Base-by-base conservation (phyloP, 1,139 yeast species). In the Lodderomyces jiufengensis region DNA sequence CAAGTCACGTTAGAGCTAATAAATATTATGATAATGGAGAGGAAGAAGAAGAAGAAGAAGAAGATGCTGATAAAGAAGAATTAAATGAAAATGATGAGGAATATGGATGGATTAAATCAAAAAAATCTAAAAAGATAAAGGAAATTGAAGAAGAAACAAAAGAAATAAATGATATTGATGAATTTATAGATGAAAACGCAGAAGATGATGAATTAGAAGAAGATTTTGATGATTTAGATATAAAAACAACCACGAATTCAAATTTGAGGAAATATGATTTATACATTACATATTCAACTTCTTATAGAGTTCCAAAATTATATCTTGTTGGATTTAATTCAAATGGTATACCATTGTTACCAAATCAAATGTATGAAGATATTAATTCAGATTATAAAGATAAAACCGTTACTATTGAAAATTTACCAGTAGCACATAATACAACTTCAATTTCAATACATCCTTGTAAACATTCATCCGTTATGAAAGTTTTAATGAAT, bases 341-440 rank as follows among this genome's bases (percentile, higher is more conserved):
- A 12, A 77, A 84, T 43, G 97, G 98, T 0, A 73, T 80, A 12
- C 98, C 98, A 1, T 65, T 92, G 24, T 69, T 84, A 18, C 97
- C 98, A 1, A 69, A 80, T 24, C 84, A 85, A 51, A 92, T 92
- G 97, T 88, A 88, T 63, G 94, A 90, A 52, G 99, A 92, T 56
- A 87, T 92, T 35, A 78, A 90, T 9, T 76, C 83, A 25, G 99
- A 92, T 57, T 92, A 92, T 60, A 78, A 92, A 52, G 90, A 90
- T 53, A 92, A 92, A 61, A 94, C 99, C 0, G 98, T 94, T 22
- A 92, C 99, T 1, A 90, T 92, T 44, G 99, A 92, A 59, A 79
- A 77, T 45, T 80, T 95, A 6, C 98, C 98, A 4, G 90, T 90
- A 49, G 71, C 81, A 38, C 77, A 75, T 37, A 79, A 80, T 52